Conservation (phyloP, 2,329 filamentous ascomycete genomes). For the Neurospora sp. region DNA sequence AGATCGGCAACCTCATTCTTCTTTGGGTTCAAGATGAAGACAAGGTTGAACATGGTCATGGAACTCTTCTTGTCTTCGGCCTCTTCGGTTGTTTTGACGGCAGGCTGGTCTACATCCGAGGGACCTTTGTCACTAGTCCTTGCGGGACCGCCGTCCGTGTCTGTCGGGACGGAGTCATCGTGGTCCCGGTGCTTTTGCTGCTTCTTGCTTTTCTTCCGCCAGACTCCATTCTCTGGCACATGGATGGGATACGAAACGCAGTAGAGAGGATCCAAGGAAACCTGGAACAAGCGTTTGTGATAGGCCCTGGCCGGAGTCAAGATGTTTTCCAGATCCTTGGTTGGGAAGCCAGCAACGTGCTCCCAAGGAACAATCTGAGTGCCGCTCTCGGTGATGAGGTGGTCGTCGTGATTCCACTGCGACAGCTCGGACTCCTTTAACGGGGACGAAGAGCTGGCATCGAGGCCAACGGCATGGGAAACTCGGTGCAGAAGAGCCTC, state of each 20-base stretch:
- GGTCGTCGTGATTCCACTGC: conserved; percentile 42
- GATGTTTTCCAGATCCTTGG: conserved; percentile 70
- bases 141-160: conserved; percentile 16
- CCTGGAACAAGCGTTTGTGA: conserved; percentile 73
- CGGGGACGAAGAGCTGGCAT: conserved; percentile 22
- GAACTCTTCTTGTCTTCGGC: conserved; percentile 53
- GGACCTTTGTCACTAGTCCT: conserved; percentile 17
- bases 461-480: conserved; percentile 24
- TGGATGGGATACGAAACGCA: conserved; percentile 80
- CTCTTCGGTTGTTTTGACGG: conserved; percentile 32
- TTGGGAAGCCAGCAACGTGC: conserved; percentile 61
- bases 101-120: conserved; percentile 20
- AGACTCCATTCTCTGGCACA: conserved; percentile 66
- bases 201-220: conserved; percentile 53
- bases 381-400: conserved; percentile 44
- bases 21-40: conserved; percentile 79
- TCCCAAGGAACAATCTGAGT: conserved; percentile 58
- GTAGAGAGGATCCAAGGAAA: conserved; percentile 68
- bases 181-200: conserved; percentile 23
- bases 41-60: conserved; percentile 97
- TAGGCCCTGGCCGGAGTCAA: conserved; percentile 65
- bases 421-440: conserved; percentile 30
- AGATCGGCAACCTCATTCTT: conserved; percentile 66
- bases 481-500: conserved; percentile 40
- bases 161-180: conserved; percentile 12